Conservation (phyloP, 352 stramenopile species). For the Achlya hypogyna region DNA sequence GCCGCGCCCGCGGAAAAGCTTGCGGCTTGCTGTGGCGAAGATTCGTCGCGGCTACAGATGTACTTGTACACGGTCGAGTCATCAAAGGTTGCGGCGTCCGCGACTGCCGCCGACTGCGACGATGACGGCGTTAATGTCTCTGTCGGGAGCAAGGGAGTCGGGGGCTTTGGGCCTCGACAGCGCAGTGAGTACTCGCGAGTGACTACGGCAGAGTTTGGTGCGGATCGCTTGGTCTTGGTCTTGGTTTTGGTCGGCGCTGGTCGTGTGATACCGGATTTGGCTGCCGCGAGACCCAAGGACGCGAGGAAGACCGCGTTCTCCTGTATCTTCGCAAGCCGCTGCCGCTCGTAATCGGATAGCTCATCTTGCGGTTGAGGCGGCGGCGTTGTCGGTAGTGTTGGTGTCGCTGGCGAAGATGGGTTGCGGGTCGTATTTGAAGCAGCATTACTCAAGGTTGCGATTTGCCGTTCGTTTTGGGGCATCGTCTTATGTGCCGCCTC, state of each 20-base stretch:
- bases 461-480: too few species aligned
- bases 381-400: neutral
- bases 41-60: neutral
- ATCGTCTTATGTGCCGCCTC: too few species aligned
- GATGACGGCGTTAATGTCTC: neutral
- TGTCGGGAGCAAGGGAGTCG: neutral
- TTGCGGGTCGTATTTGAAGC: too few species aligned
- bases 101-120: too few species aligned
- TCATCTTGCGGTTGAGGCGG: neutral
- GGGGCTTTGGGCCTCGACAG: neutral
- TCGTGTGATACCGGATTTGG: neutral
- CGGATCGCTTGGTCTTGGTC: neutral
- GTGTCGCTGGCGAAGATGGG: too few species aligned
- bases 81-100: neutral
- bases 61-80: neutral
- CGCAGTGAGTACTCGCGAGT: neutral
- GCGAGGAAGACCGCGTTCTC: neutral
- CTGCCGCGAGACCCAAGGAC: neutral
- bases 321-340: constrained; percentile 1
- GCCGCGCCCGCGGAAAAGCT: neutral
- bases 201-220: neutral
- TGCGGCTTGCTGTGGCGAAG: neutral
- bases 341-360: constrained; percentile 6
- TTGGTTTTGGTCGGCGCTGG: neutral
- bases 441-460: too few species aligned